These are phyloP conservation scores for Cylindrodendrum hubeiense DNA, from an alignment of 2,329 filamentous ascomycete species.

Conservation along the genomic window DNA sequence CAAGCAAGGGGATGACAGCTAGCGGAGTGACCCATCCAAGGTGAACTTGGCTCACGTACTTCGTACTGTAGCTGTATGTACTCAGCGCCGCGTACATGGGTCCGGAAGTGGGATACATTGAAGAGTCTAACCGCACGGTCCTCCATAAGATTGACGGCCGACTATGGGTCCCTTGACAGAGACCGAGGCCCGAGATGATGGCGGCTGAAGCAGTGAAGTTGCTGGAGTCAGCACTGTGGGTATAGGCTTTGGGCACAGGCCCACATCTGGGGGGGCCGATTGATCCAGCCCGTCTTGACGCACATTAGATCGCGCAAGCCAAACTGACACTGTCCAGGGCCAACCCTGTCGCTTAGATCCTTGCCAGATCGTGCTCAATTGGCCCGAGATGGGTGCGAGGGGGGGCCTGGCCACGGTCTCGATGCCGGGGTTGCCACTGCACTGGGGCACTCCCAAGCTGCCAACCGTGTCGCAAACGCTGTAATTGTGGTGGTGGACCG, in stretches of 20 bases:
- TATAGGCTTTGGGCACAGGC: neutral
- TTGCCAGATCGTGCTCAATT: slow-evolving; percentile 35
- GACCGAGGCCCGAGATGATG: neutral
- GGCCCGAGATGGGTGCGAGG: slow-evolving; percentile 31
- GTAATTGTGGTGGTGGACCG: slow-evolving; percentile 11
- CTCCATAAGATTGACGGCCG: slow-evolving; percentile 9
- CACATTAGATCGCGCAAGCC: slow-evolving; percentile 41
- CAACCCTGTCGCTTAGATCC: slow-evolving; percentile 39
- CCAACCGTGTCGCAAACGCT: slow-evolving; percentile 19
- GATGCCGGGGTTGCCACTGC: slow-evolving; percentile 34
- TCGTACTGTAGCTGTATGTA: slow-evolving; percentile 13
- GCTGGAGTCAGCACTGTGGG: slow-evolving; percentile 12
- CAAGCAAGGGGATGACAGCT: slow-evolving; percentile 41
- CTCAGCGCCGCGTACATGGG: slow-evolving; percentile 5
- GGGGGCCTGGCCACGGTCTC: slow-evolving; percentile 14
- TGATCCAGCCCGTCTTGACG: slow-evolving; percentile 33
- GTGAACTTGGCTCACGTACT: slow-evolving; percentile 12
- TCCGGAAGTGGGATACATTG: neutral
- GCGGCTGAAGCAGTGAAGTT: slow-evolving; percentile 18
- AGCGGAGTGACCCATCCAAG: slow-evolving; percentile 38
- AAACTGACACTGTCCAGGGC: slow-evolving; percentile 37
- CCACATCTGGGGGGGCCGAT: slow-evolving; percentile 24
- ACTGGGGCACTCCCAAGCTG: slow-evolving; percentile 31
- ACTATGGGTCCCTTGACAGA: neutral
- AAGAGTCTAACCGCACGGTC: slow-evolving; percentile 26